A percentile compares a stretch with the other conserved stretches of the same genome.
These are phyloP conservation scores for Calamus simplicifolius DNA, from an alignment of 176 grass and related monocot genomes.

Conservation along the genomic window DNA sequence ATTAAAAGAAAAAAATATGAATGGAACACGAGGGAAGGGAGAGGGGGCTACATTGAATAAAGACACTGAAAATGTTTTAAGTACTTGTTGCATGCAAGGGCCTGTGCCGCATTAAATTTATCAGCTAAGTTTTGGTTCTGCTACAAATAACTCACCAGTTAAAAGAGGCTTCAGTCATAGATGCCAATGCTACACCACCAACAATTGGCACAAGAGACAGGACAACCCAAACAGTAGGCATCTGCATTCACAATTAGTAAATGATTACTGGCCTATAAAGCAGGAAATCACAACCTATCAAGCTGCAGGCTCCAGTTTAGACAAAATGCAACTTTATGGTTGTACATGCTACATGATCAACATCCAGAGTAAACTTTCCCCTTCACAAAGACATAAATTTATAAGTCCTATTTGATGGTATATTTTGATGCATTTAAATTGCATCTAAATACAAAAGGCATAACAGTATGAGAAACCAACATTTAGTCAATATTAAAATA, in stretches of 20 bases:
- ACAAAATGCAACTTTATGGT: background rate
- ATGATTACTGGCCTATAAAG: background rate
- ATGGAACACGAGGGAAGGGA: no score
- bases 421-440: background rate
- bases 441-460: no score
- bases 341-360: background rate
- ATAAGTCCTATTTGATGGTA: background rate
- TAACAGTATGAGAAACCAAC: no score
- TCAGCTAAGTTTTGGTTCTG: no score
- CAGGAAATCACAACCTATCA: background rate
- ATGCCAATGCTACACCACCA: conserved; percentile 90
- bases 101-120: no score
- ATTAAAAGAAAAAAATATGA: no score
- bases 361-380: background rate
- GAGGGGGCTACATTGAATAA: no score
- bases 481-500: no score
- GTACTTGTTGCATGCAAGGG: no score
- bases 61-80: no score
- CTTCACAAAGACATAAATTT: background rate
- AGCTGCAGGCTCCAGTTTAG: background rate
- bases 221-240: conserved; percentile 76
- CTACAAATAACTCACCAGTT: conserved; percentile 43
- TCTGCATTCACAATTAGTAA: conserved; percentile 25
- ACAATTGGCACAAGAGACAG: conserved; percentile 82
- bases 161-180: conserved; percentile 89